phyloP scores from a whole-genome alignment of 169 alveolate species.

The Plasmodium malariae region DNA sequence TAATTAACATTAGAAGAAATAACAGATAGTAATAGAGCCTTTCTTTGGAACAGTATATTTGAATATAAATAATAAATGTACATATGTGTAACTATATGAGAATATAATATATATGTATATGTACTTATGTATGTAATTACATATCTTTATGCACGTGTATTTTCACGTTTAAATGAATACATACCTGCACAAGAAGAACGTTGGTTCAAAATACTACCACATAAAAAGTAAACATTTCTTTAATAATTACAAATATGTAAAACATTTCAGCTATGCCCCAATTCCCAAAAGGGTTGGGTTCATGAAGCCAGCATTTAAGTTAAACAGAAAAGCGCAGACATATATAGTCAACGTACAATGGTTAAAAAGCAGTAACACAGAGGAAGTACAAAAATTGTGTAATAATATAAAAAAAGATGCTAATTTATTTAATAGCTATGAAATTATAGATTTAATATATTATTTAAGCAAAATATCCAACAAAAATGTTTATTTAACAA shows the following conservation, averaged over 20 bases:
- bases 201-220: constrained; percentile 10
- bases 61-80: no score
- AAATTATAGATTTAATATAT: constrained; percentile 56
- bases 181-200: constrained; percentile 2
- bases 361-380: constrained; percentile 55
- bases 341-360: constrained; percentile 74
- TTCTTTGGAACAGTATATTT: no score
- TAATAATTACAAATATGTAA: constrained; percentile 31
- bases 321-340: constrained; percentile 72
- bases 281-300: constrained; percentile 75
- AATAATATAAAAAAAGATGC: constrained; percentile 71
- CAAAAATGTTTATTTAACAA: constrained; percentile 62
- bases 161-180: background rate
- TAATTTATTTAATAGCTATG: constrained; percentile 53
- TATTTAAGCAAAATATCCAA: constrained; percentile 54
- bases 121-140: no score
- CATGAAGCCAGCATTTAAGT: constrained; percentile 66
- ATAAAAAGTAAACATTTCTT: background rate
- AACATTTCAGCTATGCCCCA: constrained; percentile 22
- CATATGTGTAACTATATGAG: no score
- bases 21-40: no score
- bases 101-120: no score
- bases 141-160: background rate
- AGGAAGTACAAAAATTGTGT: constrained; percentile 67
- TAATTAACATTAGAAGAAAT: no score